Percentiles rank a stretch among this genome's conserved stretches.
Evolutionary conservation across 2,329 filamentous ascomycete species (phyloP).

Genomic region (Colletotrichum sp.): DNA sequence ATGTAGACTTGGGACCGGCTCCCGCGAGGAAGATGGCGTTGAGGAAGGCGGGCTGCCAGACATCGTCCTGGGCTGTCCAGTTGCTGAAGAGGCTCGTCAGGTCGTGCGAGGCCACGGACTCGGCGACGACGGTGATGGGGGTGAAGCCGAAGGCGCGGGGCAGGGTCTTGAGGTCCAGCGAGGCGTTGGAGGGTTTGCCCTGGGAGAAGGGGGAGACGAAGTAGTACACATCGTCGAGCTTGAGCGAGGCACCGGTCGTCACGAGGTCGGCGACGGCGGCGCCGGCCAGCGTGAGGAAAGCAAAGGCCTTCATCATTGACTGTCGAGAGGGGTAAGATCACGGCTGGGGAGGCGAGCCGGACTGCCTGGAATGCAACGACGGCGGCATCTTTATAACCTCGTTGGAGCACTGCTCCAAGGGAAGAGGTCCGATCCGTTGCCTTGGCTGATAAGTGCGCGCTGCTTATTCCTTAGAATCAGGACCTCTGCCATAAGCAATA

Average conservation of each 20-base stretch:
- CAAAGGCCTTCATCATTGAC: conserved; percentile 8
- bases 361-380: background rate
- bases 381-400: background rate
- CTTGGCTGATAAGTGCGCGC: background rate
- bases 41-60: conserved; percentile 30
- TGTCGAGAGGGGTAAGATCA: background rate
- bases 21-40: conserved; percentile 25
- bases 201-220: conserved; percentile 38
- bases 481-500: conserved; percentile 2
- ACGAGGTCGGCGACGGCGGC: conserved; percentile 27
- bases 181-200: conserved; percentile 27
- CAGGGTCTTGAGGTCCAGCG: conserved; percentile 20
- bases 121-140: conserved; percentile 37
- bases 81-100: conserved; percentile 31
- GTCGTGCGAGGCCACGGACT: conserved; percentile 20
- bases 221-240: conserved; percentile 34
- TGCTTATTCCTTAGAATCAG: background rate
- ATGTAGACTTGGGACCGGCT: background rate
- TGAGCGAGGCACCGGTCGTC: conserved; percentile 34
- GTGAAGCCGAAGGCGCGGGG: conserved; percentile 34
- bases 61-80: conserved; percentile 34
- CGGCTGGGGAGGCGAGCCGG: background rate
- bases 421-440: background rate
- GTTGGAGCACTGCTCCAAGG: background rate
- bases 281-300: conserved; percentile 18